phyloP scores from a whole-genome alignment of 2,329 filamentous ascomycete species.

The Bipolaris sorokiniana region DNA sequence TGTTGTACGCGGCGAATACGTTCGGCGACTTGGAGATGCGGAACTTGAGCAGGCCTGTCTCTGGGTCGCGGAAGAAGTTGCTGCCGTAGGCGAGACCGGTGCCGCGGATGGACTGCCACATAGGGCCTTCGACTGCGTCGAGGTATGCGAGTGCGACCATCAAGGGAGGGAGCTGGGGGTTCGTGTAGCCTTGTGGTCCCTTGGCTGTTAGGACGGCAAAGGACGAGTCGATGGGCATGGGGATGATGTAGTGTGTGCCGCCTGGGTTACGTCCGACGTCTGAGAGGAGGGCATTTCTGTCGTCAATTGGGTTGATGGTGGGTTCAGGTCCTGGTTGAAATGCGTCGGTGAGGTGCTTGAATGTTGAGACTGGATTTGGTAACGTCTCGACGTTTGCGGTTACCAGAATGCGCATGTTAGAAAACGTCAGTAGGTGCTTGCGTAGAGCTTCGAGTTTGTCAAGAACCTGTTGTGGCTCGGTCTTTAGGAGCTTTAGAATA shows the following conservation, averaged over 20 bases:
- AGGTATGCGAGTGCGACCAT: slow-evolving; percentile 91
- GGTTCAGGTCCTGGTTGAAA: slow-evolving; percentile 57
- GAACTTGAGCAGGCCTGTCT: slow-evolving; percentile 81
- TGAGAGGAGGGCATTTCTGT: slow-evolving; percentile 73
- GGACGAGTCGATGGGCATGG: slow-evolving; percentile 92
- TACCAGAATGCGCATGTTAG: slow-evolving; percentile 85
- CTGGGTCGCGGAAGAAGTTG: slow-evolving; percentile 76
- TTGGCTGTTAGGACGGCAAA: slow-evolving; percentile 78
- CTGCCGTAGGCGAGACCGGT: slow-evolving; percentile 92
- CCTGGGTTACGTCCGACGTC: slow-evolving; percentile 77
- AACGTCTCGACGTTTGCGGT: slow-evolving; percentile 81
- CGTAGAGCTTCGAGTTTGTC: slow-evolving; percentile 79
- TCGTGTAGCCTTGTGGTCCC: slow-evolving; percentile 75
- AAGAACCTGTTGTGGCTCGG: slow-evolving; percentile 77
- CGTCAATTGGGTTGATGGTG: slow-evolving; percentile 72
- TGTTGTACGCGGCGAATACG: slow-evolving; percentile 81
- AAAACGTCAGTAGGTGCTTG: slow-evolving; percentile 75
- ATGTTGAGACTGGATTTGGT: slow-evolving; percentile 75
- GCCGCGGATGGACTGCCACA: slow-evolving; percentile 92
- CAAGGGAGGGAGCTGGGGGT: slow-evolving; percentile 80
- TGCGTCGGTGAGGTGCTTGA: slow-evolving; percentile 66
- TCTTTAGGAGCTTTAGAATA: slow-evolving; percentile 78
- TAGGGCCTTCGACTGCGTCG: slow-evolving; percentile 88
- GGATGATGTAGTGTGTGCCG: slow-evolving; percentile 76
- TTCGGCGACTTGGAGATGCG: slow-evolving; percentile 90